These are phyloP conservation scores for Pyricularia pennisetigena DNA, from an alignment of 2,329 filamentous ascomycete genomes.

Conservation along the genomic window DNA sequence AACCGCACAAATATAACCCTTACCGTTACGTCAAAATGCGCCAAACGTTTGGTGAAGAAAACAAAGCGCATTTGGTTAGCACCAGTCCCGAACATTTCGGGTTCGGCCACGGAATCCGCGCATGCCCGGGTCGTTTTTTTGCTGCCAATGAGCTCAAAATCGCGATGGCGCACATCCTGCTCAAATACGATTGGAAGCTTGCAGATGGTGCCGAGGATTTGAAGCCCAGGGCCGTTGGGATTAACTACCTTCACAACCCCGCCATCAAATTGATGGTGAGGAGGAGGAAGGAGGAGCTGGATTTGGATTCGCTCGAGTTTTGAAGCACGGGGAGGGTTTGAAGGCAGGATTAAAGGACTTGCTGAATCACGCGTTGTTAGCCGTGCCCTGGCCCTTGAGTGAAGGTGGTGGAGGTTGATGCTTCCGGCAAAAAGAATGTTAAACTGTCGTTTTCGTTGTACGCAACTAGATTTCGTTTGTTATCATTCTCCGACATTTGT, in stretches of 20 bases:
- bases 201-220: not conserved
- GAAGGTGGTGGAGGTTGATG: no score
- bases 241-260: not conserved
- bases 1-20: not conserved
- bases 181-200: slow-evolving; percentile 7
- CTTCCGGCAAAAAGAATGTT: no score
- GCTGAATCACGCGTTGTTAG: no score
- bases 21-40: not conserved
- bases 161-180: slow-evolving; percentile 11
- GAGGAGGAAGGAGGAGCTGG: not conserved
- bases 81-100: slow-evolving; percentile 20
- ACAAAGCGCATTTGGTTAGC: slow-evolving; percentile 14
- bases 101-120: slow-evolving; percentile 29
- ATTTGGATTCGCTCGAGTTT: not conserved
- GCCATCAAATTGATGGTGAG: not conserved
- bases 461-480: no score
- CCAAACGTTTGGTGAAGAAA: not conserved
- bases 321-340: no score
- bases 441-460: no score
- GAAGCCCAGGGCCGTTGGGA: not conserved
- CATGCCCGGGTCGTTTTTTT: slow-evolving; percentile 30
- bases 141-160: slow-evolving; percentile 25
- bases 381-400: no score
- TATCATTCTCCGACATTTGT: no score
- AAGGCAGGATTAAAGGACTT: no score